Conservation (phyloP, 129 eudicot species). For the Lactuca sativa region DNA sequence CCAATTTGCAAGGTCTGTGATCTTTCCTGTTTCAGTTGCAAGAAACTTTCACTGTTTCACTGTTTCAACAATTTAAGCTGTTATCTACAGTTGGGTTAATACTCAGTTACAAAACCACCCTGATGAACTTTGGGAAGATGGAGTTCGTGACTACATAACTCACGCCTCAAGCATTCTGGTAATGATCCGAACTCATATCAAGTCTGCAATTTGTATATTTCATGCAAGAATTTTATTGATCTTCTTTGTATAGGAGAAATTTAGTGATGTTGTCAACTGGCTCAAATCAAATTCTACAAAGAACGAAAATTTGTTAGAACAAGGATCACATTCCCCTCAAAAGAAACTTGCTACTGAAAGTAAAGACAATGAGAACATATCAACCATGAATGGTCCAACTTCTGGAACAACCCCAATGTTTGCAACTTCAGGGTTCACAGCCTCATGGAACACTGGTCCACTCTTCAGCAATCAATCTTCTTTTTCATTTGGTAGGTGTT, state of each 20-base stretch:
- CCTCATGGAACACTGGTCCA: conserved; percentile 41
- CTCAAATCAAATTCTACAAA: conserved; percentile 68
- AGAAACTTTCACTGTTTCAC: neutral
- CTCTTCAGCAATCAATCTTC: conserved; percentile 47
- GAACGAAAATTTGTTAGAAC: conserved; percentile 41
- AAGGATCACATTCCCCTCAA: conserved; percentile 32
- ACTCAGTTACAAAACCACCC: conserved; percentile 83
- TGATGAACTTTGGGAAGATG: conserved; percentile 99
- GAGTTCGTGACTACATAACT: conserved; percentile 68
- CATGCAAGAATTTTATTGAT: neutral
- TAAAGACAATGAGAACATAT: conserved; percentile 36
- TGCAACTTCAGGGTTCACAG: conserved; percentile 34
- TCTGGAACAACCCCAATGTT: conserved; percentile 31
- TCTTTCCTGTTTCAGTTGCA: conserved; percentile 12
- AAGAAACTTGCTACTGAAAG: conserved; percentile 43
- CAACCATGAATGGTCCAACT: conserved; percentile 33
- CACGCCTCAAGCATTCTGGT: conserved; percentile 84
- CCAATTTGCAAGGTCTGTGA: conserved; percentile 83
- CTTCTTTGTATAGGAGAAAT: conserved; percentile 65
- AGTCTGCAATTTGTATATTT: neutral
- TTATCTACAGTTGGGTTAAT: conserved; percentile 75
- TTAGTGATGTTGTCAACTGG: conserved; percentile 92
- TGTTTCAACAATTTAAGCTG: neutral
- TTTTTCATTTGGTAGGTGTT: conserved; percentile 69
- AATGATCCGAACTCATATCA: conserved; percentile 9